These are phyloP conservation scores for Telfairia occidentalis DNA, from an alignment of 331 rosid genomes.

Conservation along the genomic window DNA sequence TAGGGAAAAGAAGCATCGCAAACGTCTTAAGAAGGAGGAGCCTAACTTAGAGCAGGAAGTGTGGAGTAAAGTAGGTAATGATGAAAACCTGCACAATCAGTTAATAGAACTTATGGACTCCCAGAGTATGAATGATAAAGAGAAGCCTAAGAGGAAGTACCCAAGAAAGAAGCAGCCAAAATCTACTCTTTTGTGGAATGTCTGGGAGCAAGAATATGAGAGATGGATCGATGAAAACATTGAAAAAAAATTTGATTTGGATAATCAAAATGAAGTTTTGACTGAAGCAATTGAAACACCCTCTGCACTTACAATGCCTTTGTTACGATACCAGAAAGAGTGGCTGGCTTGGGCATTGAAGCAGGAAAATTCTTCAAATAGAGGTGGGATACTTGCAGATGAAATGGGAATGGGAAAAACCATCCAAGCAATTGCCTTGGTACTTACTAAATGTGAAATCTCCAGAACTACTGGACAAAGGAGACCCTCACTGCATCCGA, in stretches of 20 bases:
- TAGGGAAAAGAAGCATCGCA: neutral
- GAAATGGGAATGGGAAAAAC: constrained; percentile 99
- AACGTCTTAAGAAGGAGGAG: neutral
- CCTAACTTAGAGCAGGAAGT: neutral
- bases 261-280: constrained; percentile 36
- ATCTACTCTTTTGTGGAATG: constrained; percentile 47
- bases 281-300: constrained; percentile 56
- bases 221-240: constrained; percentile 57
- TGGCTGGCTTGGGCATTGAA: constrained; percentile 92
- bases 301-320: constrained; percentile 48
- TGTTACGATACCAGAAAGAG: constrained; percentile 88
- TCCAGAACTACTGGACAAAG: constrained; percentile 21
- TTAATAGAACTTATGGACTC: neutral
- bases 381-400: constrained; percentile 94
- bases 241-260: constrained; percentile 26
- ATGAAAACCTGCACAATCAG: neutral
- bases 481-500: constrained; percentile 21
- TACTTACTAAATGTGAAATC: constrained; percentile 60
- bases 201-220: constrained; percentile 58
- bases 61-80: neutral
- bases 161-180: constrained; percentile 12
- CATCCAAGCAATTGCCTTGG: constrained; percentile 89
- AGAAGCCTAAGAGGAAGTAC: constrained; percentile 14
- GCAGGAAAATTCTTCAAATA: constrained; percentile 51
- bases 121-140: neutral